Conservation (phyloP, 2,329 filamentous ascomycete genomes). For the Kalaharituber pfeilii region DNA sequence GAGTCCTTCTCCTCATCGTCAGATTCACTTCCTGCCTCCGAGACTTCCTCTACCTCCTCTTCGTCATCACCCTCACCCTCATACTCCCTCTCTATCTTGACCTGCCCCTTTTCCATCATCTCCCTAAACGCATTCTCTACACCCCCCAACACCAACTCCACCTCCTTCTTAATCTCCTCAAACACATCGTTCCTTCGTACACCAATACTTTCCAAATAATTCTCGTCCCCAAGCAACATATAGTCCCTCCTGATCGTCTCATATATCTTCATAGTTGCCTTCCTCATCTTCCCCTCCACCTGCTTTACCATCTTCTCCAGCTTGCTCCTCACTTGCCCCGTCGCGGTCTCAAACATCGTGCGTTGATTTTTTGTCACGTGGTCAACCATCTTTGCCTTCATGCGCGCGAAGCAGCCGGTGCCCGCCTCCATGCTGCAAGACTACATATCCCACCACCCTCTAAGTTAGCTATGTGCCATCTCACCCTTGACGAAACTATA, state of each 20-base stretch:
- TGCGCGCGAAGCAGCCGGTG: slow-evolving; percentile 9
- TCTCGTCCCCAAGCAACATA: neutral
- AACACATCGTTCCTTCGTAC: neutral
- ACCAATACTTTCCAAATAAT: no score
- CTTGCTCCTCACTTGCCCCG: slow-evolving; percentile 1
- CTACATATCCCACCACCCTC: no score
- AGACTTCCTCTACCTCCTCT: no score
- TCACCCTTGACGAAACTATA: no score
- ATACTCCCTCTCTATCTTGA: no score
- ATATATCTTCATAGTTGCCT: slow-evolving; percentile 9
- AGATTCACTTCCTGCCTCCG: no score
- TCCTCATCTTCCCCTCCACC: slow-evolving; percentile 5
- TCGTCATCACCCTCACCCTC: no score
- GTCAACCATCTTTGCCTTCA: slow-evolving; percentile 10
- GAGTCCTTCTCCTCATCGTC: no score
- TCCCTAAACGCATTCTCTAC: neutral
- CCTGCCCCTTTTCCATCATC: no score
- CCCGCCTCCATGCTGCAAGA: slow-evolving; percentile 10
- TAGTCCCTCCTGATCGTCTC: slow-evolving; percentile 11
- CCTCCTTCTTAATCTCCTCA: neutral
- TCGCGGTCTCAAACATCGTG: slow-evolving; percentile 12
- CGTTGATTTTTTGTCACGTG: slow-evolving; percentile 8
- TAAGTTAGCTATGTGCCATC: no score
- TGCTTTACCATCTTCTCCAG: slow-evolving; percentile 6
- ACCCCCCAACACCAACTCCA: neutral